Conservation (phyloP, 345 rosid genomes). For the Lumnitzera littorea region DNA sequence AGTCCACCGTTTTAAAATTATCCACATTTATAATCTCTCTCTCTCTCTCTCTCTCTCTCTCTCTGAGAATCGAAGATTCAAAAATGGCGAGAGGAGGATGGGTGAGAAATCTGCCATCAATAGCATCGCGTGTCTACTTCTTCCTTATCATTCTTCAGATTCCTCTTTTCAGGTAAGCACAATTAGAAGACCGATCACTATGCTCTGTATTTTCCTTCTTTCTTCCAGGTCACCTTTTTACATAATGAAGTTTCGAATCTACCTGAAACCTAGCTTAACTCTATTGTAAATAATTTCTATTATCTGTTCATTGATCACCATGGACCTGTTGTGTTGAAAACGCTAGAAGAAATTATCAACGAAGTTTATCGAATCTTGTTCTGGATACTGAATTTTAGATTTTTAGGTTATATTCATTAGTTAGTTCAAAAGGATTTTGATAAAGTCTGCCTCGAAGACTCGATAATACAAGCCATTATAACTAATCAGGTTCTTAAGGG, state of each 20-base stretch:
- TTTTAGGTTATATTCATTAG: too few species aligned
- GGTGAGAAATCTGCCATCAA: slow-evolving; percentile 41
- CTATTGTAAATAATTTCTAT: neutral
- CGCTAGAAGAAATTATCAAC: too few species aligned
- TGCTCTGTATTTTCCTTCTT: neutral
- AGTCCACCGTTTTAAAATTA: too few species aligned
- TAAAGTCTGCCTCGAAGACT: too few species aligned
- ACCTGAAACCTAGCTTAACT: neutral
- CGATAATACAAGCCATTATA: too few species aligned
- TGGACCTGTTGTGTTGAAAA: too few species aligned
- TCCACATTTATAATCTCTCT: neutral
- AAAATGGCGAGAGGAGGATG: slow-evolving; percentile 40
- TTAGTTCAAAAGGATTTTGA: too few species aligned
- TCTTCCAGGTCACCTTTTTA: neutral
- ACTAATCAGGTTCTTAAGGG: too few species aligned
- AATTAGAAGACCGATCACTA: too few species aligned
- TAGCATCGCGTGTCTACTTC: slow-evolving; percentile 68
- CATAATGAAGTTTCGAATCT: neutral
- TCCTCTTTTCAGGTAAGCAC: slow-evolving; percentile 80
- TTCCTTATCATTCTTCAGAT: slow-evolving; percentile 74
- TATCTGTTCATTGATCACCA: too few species aligned
- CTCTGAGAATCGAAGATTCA: slow-evolving; percentile 18
- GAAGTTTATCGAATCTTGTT: too few species aligned
- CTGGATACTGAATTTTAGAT: too few species aligned
- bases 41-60: slow-evolving; percentile 1